Conservation (phyloP, 768 basidiomycete genomes). For the Suillus subalutaceus region DNA sequence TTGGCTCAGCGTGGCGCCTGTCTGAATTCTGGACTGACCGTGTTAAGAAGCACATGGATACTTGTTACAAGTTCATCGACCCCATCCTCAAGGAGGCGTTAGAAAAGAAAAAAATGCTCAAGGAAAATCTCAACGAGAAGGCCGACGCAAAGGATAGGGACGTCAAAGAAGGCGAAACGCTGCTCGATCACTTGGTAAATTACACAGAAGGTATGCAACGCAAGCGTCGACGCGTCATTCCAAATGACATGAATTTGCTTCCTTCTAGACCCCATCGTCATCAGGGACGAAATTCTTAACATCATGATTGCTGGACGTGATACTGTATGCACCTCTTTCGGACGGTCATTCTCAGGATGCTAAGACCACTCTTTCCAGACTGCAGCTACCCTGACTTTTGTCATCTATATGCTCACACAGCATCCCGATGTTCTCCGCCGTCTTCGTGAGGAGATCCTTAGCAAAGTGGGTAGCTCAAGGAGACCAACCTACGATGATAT, state of each 20-base stretch:
- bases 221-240: neutral
- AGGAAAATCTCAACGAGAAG: constrained; percentile 13
- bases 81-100: constrained; percentile 50
- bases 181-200: constrained; percentile 57
- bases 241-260: constrained; percentile 7
- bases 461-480: constrained; percentile 28
- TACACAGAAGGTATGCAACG: constrained; percentile 49
- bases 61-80: constrained; percentile 50
- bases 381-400: constrained; percentile 33
- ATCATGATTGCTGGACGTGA: constrained; percentile 41
- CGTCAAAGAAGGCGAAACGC: constrained; percentile 43
- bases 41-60: constrained; percentile 39
- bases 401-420: constrained; percentile 29
- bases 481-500: constrained; percentile 36
- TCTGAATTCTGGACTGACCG: constrained; percentile 46
- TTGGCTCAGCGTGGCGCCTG: constrained; percentile 47
- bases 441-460: constrained; percentile 34
- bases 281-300: constrained; percentile 40
- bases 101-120: constrained; percentile 33
- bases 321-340: constrained; percentile 24
- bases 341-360: neutral
- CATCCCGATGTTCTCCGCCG: constrained; percentile 31
- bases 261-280: constrained; percentile 32
- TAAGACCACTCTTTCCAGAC: constrained; percentile 23
- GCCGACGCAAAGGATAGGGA: constrained; percentile 24